Base-by-base conservation (phyloP, 2,329 filamentous ascomycete genomes). In the Aureobasidium sp. region DNA sequence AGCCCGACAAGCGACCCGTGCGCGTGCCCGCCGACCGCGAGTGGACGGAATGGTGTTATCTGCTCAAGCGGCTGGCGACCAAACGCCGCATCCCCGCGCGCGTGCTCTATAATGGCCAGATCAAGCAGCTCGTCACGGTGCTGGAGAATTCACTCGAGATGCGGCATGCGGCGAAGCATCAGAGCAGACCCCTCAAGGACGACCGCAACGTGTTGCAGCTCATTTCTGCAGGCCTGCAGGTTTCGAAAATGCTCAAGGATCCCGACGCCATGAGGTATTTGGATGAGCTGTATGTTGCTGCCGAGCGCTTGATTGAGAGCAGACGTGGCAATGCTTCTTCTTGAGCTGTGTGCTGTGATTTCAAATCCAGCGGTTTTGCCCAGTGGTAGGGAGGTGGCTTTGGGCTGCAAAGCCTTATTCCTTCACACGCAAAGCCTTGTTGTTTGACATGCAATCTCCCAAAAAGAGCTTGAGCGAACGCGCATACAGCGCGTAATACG, bases 1-100 rank as follows among this genome's bases (percentile, higher is more conserved):
- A 90, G 62, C 84, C 88, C 73, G 89, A 93, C 73, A 91, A 91
- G 83, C 84, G 89, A 67, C 87, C 87, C 62, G 82, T 92, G 59
- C 86, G 88, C 72, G 79, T 86, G 49, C 85, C 89, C 36, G 85
- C 87, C 70, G 89, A 92, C 75, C 83, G 89, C 65, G 90, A 94
- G 74, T 95, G 90, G 90, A 93, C 89, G 49, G 90, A 95, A 76
- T 95, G 90, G 90, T 90, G 93, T 62, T 91, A 92, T 74, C 82
- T 95, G 63, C 80, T 95, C 67, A 94, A 94, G 77, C 83, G 90
- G 55, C 82, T 95, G 63, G 90, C 90, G 36, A 95, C 90, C 37
- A 94, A 93, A 78, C 84, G 90, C 67, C 85, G 90, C 65, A 93
- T 95, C 68, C 90, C 90, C 6, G 89, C 90, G 51, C 82, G 90